Evolutionary conservation across 2,329 filamentous ascomycete genomes (phyloP).

Genomic region (Paecilomyces dactylethromorphus): DNA sequence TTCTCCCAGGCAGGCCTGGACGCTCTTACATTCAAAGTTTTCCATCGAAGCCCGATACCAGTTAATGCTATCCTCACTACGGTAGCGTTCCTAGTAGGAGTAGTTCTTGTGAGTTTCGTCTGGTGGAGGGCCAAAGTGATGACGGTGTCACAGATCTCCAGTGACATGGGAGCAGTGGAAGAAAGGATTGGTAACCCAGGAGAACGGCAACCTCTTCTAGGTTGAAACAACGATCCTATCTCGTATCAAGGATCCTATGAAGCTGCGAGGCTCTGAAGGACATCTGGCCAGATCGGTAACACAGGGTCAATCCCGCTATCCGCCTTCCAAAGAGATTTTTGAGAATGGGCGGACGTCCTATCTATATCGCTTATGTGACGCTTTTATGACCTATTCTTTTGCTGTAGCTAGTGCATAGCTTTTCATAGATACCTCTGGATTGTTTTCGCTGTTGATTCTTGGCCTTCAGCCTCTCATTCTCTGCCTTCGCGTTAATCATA

Average conservation of each 20-base stretch:
- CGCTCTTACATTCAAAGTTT: constrained; percentile 66
- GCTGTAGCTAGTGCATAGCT: neutral
- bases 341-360: neutral
- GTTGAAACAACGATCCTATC: neutral
- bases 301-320: neutral
- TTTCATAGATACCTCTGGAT: neutral
- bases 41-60: constrained; percentile 65
- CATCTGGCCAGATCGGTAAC: neutral
- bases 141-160: neutral
- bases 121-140: constrained; percentile 38
- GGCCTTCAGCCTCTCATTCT: neutral
- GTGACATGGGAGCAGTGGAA: neutral
- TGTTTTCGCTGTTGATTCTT: neutral
- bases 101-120: constrained; percentile 62
- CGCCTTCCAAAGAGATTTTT: neutral
- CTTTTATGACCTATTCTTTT: neutral
- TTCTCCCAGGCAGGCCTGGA: constrained; percentile 78
- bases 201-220: neutral
- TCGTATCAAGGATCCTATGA: neutral
- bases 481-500: constrained; percentile 3
- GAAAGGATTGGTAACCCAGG: neutral
- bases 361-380: neutral
- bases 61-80: constrained; percentile 65
- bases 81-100: constrained; percentile 58
- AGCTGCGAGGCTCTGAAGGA: neutral